Conservation (phyloP, 106 monocot genomes). For the Dactylorhiza incarnata region DNA sequence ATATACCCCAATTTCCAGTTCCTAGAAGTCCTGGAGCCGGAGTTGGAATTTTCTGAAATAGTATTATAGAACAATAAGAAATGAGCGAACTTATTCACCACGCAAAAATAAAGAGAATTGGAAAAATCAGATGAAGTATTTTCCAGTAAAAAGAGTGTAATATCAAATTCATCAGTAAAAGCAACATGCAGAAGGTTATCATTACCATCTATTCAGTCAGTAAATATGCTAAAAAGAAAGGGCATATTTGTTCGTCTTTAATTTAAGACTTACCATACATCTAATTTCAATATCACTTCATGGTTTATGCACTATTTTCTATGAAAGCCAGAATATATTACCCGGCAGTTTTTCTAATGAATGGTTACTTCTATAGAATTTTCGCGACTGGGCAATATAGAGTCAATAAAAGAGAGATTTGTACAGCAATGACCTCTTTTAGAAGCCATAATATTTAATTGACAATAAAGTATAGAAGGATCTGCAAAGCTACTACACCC, state of each 20-base stretch:
- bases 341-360: neutral
- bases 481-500: too few relatives aligned
- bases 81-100: neutral
- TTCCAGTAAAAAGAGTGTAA: neutral
- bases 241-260: neutral
- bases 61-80: neutral
- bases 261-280: neutral
- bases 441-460: neutral
- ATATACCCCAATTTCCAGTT: conserved; percentile 73
- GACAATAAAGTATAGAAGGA: too few relatives aligned
- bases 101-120: neutral
- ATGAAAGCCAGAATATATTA: neutral
- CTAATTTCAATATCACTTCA: neutral
- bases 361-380: too few relatives aligned
- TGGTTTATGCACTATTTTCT: neutral
- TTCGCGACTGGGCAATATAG: neutral
- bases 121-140: neutral
- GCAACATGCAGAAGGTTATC: neutral
- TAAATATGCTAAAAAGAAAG: neutral
- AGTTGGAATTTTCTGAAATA: conserved; percentile 15
- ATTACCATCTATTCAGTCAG: neutral
- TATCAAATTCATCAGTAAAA: neutral
- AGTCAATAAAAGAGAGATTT: neutral
- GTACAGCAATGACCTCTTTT: neutral
- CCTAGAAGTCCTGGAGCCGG: conserved; percentile 20